Percentiles rank a stretch among this genome's conserved stretches.
Conservation (phyloP, 495 filamentous ascomycete genomes). For the Penicillium canariense region DNA sequence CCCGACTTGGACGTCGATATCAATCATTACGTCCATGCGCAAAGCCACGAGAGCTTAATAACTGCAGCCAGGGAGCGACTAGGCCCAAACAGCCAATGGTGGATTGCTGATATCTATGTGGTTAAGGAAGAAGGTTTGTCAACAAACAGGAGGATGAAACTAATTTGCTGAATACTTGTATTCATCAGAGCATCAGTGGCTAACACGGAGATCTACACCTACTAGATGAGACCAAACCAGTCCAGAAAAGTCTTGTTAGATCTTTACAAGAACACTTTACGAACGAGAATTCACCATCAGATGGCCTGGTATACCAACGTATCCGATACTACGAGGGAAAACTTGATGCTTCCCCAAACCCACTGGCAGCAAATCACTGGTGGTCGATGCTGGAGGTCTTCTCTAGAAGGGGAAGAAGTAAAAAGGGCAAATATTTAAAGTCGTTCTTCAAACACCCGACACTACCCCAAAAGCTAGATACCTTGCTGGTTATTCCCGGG, state of each 20-base stretch:
- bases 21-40: constrained; percentile 2
- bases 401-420: constrained; percentile 1
- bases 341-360: not conserved
- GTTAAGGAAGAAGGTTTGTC: not conserved
- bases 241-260: constrained; percentile 3
- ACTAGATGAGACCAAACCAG: too few relatives aligned
- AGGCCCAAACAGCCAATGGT: constrained; percentile 5
- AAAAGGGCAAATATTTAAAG: constrained; percentile 5
- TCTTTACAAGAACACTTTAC: constrained; percentile 10
- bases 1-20: not conserved
- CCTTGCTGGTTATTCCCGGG: constrained; percentile 2
- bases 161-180: too few relatives aligned
- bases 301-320: constrained; percentile 15
- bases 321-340: constrained; percentile 10
- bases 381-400: constrained; percentile 2
- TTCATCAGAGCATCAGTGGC: too few relatives aligned
- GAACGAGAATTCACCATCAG: constrained; percentile 9
- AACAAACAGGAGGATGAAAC: too few relatives aligned
- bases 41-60: constrained; percentile 13
- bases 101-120: constrained; percentile 19
- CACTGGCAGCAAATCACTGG: constrained; percentile 6
- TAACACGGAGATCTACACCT: too few relatives aligned
- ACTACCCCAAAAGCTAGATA: constrained; percentile 1
- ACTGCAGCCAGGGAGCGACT: constrained; percentile 2
- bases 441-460: constrained; percentile 3